phyloP scores from a whole-genome alignment of 2,329 filamentous ascomycete genomes.

The Penicillium decumbens region DNA sequence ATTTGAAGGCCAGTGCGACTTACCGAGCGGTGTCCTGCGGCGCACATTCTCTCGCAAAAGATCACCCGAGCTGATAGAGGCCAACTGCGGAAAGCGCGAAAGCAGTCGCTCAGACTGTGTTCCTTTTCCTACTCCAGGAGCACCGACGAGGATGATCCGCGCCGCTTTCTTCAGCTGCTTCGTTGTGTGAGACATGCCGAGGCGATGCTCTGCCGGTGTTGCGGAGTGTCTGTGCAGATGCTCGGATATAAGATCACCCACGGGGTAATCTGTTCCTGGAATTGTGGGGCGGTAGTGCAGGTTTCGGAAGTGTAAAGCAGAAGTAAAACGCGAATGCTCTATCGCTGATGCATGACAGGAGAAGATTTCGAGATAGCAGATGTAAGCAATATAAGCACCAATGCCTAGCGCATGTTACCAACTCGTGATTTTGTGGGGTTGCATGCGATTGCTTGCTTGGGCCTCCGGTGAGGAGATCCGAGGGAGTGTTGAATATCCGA shows the following conservation, averaged over 20 bases:
- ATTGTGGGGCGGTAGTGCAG: constrained; percentile 1
- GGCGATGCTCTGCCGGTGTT: constrained; percentile 2
- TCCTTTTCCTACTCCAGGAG: constrained; percentile 94
- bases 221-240: not conserved
- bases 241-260: constrained; percentile 5
- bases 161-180: constrained; percentile 70
- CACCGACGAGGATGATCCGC: constrained; percentile 88
- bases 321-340: not conserved
- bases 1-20: constrained; percentile 15
- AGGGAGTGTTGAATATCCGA: constrained; percentile 8
- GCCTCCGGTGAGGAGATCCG: constrained; percentile 32
- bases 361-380: constrained; percentile 1
- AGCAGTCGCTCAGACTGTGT: constrained; percentile 90
- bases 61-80: constrained; percentile 90
- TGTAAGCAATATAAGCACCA: constrained; percentile 9
- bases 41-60: constrained; percentile 89
- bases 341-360: constrained; percentile 8
- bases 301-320: not conserved
- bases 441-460: constrained; percentile 26
- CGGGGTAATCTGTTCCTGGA: constrained; percentile 9
- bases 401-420: constrained; percentile 12
- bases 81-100: constrained; percentile 78
- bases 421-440: constrained; percentile 28
- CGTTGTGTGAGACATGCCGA: constrained; percentile 30
- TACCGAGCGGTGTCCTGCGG: constrained; percentile 78